phyloP scores from a whole-genome alignment of 176 grass and related monocot species.

The Raddia distichophylla region DNA sequence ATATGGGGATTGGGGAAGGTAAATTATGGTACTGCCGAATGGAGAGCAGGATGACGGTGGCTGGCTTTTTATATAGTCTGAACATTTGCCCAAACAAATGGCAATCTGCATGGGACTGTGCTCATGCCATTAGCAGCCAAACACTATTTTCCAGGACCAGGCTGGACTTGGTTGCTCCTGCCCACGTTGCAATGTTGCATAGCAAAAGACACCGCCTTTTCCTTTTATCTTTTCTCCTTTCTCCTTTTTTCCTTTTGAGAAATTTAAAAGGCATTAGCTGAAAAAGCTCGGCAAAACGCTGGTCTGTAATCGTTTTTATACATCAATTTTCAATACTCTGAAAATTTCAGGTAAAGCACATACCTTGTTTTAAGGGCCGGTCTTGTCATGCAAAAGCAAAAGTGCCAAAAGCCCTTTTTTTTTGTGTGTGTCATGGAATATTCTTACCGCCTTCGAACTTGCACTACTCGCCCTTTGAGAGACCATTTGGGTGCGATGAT shows the following conservation, averaged over 20 bases:
- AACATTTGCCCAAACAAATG: constrained; percentile 8
- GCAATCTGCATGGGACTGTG: constrained; percentile 1
- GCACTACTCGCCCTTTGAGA: not conserved
- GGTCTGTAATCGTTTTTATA: not conserved
- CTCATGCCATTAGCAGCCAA: constrained; percentile 1
- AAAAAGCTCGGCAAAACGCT: not conserved
- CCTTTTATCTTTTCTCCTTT: not conserved
- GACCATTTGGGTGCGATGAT: too few relatives aligned
- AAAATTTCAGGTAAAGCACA: not conserved
- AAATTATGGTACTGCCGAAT: not conserved
- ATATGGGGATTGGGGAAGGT: not conserved
- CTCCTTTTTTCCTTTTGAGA: not conserved
- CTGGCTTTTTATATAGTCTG: constrained; percentile 20
- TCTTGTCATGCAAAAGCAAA: not conserved
- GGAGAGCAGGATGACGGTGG: constrained; percentile 25
- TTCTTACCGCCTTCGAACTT: not conserved
- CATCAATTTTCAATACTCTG: not conserved
- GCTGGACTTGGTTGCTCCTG: not conserved
- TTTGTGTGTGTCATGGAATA: too few relatives aligned
- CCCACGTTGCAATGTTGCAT: not conserved
- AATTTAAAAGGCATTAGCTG: not conserved
- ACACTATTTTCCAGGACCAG: constrained; percentile 24
- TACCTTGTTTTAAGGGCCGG: not conserved
- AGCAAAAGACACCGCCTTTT: not conserved
- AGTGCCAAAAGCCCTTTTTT: not conserved